Conservation (phyloP, 345 rosid species). For the Psidium guajava region DNA sequence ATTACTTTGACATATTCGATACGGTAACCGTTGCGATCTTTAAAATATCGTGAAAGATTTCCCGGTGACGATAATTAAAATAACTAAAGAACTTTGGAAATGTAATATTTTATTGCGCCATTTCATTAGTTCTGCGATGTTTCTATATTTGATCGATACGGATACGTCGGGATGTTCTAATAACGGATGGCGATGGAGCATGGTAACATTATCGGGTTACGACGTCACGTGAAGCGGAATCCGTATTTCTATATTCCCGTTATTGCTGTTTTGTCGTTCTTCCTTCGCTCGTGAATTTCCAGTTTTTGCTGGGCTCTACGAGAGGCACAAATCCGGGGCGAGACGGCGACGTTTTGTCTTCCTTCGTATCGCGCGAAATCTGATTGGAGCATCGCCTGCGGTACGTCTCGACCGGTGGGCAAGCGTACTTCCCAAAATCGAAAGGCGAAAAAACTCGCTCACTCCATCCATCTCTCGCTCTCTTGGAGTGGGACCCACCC, state of each 20-base stretch:
- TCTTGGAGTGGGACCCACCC: background rate
- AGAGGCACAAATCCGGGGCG: background rate
- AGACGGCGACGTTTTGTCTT: background rate
- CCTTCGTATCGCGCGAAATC: background rate
- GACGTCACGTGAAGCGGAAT: background rate
- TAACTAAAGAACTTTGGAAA: fast-evolving
- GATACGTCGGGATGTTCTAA: too few species aligned
- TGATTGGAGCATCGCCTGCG: background rate
- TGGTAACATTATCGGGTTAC: background rate
- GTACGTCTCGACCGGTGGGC: background rate
- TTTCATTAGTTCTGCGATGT: background rate
- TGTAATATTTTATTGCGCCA: background rate
- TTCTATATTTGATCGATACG: background rate
- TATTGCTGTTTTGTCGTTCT: background rate
- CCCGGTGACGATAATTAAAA: fast-evolving
- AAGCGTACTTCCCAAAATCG: background rate
- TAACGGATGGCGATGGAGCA: background rate
- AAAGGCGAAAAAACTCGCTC: background rate
- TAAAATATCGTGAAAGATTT: fast-evolving
- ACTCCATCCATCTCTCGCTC: background rate
- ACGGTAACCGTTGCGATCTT: background rate
- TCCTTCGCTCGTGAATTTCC: background rate
- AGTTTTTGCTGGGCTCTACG: background rate
- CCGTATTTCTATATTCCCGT: background rate
- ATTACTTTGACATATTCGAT: background rate